These are phyloP conservation scores for Penicillium digitatum DNA, from an alignment of 2,329 filamentous ascomycete genomes.

Conservation along the genomic window DNA sequence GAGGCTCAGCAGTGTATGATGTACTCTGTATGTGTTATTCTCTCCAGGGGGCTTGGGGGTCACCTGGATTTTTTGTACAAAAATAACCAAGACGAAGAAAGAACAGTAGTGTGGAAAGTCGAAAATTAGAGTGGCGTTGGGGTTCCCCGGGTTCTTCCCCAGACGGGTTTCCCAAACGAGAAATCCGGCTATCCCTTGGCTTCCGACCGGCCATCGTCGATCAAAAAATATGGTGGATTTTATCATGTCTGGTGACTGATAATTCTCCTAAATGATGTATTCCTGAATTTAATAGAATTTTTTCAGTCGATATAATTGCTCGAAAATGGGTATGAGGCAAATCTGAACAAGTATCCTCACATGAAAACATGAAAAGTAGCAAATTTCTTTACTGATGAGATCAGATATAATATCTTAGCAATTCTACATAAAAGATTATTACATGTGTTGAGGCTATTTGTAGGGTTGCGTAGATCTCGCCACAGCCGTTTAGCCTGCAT, in stretches of 20 bases:
- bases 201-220: neutral
- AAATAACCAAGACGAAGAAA: neutral
- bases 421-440: neutral
- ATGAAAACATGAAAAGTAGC: neutral
- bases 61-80: neutral
- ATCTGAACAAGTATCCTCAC: neutral
- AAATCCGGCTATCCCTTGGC: conserved; percentile 5
- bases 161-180: conserved; percentile 9
- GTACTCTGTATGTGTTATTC: neutral
- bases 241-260: neutral
- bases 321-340: neutral
- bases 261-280: neutral
- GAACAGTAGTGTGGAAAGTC: neutral
- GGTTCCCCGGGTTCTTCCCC: conserved; percentile 3
- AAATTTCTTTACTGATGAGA: neutral
- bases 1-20: neutral
- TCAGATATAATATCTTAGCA: neutral
- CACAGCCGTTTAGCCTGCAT: conserved; percentile 4
- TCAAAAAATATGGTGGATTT: neutral
- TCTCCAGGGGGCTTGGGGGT: neutral
- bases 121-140: conserved; percentile 7
- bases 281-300: neutral
- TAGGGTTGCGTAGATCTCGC: neutral
- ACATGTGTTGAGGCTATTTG: neutral
- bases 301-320: neutral